These are phyloP conservation scores for Ganoderma sp. DNA, from an alignment of 1,284 basidiomycete species.

Conservation along the genomic window DNA sequence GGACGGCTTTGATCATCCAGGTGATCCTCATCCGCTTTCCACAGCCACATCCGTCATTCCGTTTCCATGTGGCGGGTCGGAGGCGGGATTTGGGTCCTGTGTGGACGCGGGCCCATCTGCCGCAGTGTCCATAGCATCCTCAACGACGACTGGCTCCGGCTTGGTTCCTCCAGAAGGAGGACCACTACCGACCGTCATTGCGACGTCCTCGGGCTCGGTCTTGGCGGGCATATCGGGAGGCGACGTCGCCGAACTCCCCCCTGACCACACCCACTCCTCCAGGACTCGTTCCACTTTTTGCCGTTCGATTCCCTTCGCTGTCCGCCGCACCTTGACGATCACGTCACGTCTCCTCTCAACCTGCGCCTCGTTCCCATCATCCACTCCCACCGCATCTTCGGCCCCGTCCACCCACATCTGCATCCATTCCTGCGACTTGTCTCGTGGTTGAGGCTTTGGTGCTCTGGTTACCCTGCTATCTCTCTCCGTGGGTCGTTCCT, in stretches of 20 bases:
- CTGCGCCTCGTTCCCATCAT: slow-evolving; percentile 49
- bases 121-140: slow-evolving; percentile 19
- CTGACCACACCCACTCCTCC: slow-evolving; percentile 69
- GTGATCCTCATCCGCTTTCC: slow-evolving; percentile 14
- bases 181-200: slow-evolving; percentile 16
- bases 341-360: slow-evolving; percentile 57
- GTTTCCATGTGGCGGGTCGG: slow-evolving; percentile 11
- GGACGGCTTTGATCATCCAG: background rate
- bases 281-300: slow-evolving; percentile 70
- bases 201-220: slow-evolving; percentile 21
- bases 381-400: slow-evolving; percentile 39
- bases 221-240: slow-evolving; percentile 13
- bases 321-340: slow-evolving; percentile 64
- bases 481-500: slow-evolving; percentile 50
- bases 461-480: slow-evolving; percentile 45
- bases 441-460: slow-evolving; percentile 40
- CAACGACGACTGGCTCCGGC: slow-evolving; percentile 15
- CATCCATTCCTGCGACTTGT: slow-evolving; percentile 41
- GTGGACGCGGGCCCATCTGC: slow-evolving; percentile 4
- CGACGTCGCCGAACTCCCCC: slow-evolving; percentile 11
- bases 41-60: slow-evolving; percentile 9
- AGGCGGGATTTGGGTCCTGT: background rate
- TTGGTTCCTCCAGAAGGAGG: slow-evolving; percentile 6
- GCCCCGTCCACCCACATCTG: slow-evolving; percentile 46
- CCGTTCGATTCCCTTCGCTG: slow-evolving; percentile 62